phyloP scores from a whole-genome alignment of 257 asterid genomes.

The Catharanthus roseus region DNA sequence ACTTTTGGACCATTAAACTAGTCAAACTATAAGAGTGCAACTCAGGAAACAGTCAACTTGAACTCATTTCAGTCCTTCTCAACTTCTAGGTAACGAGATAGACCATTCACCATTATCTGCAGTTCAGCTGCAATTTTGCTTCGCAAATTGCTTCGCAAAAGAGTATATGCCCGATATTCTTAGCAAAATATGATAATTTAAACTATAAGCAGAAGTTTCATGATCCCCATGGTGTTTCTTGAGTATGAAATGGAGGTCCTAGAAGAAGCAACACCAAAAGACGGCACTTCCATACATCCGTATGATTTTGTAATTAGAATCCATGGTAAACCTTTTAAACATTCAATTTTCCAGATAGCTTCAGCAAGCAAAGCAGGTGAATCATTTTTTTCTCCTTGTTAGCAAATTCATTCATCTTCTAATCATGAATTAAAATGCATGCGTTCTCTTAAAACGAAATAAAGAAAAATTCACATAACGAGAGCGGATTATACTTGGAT shows the following conservation, averaged over 20 bases:
- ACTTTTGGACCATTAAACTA: background rate
- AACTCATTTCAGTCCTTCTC: background rate
- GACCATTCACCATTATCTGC: background rate
- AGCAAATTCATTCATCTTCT: background rate
- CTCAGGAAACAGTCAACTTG: background rate
- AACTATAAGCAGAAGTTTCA: background rate
- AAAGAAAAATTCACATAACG: background rate
- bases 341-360: background rate
- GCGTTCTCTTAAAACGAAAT: background rate
- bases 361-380: background rate
- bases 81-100: background rate
- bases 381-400: background rate
- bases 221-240: background rate
- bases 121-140: background rate
- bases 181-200: background rate
- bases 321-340: background rate
- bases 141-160: background rate
- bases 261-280: background rate
- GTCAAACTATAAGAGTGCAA: background rate
- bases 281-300: background rate
- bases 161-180: background rate
- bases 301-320: background rate
- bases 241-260: background rate
- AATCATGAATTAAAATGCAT: background rate
- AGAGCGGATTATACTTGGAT: slow-evolving; percentile 39